Percentiles rank a stretch among this genome's conserved stretches.
These are phyloP conservation scores for Galerina marginata DNA, from an alignment of 768 basidiomycete species.

Conservation along the genomic window DNA sequence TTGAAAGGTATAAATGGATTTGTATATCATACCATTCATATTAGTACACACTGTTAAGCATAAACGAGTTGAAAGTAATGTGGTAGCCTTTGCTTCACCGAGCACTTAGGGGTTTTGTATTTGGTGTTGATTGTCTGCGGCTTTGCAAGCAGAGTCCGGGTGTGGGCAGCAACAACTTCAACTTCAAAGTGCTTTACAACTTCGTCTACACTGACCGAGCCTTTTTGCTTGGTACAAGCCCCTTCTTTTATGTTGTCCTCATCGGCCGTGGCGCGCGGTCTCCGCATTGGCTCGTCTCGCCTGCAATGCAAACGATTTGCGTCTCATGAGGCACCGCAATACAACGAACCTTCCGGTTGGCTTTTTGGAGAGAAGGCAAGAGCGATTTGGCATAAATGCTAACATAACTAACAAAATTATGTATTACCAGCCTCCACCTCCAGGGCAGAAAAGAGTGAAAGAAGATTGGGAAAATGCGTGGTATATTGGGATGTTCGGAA, in stretches of 20 bases:
- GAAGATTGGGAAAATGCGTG: slow-evolving; percentile 93
- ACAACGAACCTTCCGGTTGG: slow-evolving; percentile 88
- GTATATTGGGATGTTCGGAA: slow-evolving; percentile 91
- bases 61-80: too few relatives aligned
- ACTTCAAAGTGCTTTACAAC: not conserved
- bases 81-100: too few relatives aligned
- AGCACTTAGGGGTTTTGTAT: not conserved
- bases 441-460: slow-evolving; percentile 84
- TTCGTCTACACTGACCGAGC: not conserved
- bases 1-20: not conserved
- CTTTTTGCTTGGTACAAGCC: not conserved
- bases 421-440: slow-evolving; percentile 65
- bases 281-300: slow-evolving; percentile 44
- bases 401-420: not conserved
- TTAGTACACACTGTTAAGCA: too few relatives aligned
- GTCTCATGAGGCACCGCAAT: slow-evolving; percentile 81
- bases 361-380: slow-evolving; percentile 89
- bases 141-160: slow-evolving; percentile 5
- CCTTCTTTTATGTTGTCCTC: slow-evolving; percentile 42
- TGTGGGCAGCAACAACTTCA: not conserved
- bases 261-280: slow-evolving; percentile 47
- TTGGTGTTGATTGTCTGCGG: slow-evolving; percentile 12
- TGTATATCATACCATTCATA: too few relatives aligned
- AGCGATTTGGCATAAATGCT: not conserved
- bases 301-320: slow-evolving; percentile 55